Percentiles rank a stretch among this genome's conserved stretches.
These are phyloP conservation scores for Plectranthus barbatus DNA, from an alignment of 257 asterid genomes.

Conservation along the genomic window DNA sequence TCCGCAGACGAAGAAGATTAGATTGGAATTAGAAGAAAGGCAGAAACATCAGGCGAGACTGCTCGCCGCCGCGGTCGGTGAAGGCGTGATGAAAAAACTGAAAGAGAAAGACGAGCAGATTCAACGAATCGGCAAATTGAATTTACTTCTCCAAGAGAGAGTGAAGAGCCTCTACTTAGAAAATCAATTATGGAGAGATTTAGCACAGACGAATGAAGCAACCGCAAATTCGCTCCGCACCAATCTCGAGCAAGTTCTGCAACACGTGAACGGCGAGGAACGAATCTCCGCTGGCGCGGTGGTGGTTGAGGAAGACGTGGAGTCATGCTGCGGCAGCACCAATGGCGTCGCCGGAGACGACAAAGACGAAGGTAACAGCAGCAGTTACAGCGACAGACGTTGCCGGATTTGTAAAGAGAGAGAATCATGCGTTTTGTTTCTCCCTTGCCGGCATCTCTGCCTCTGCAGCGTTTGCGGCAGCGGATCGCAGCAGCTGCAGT, in stretches of 20 bases:
- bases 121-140: conserved; percentile 46
- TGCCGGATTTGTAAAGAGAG: conserved; percentile 55
- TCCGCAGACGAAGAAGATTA: conserved; percentile 32
- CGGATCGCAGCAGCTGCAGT: conserved; percentile 44
- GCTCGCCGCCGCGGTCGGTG: conserved; percentile 43
- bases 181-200: conserved; percentile 57
- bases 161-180: conserved; percentile 44
- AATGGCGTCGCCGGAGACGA: conserved; percentile 14
- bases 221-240: conserved; percentile 55
- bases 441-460: conserved; percentile 88
- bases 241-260: conserved; percentile 56
- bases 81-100: conserved; percentile 37
- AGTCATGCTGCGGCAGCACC: conserved; percentile 74
- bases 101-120: conserved; percentile 74
- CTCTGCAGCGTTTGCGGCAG: conserved; percentile 64
- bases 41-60: conserved; percentile 51
- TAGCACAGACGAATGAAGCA: conserved; percentile 79
- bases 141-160: conserved; percentile 49
- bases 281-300: conserved; percentile 17
- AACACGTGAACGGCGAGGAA: conserved; percentile 33
- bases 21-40: conserved; percentile 58
- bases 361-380: neutral
- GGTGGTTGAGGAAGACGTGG: conserved; percentile 43
- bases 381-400: conserved; percentile 12
- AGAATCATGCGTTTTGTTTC: conserved; percentile 58